A percentile compares a stretch with the other conserved stretches of the same genome.
phyloP scores from a whole-genome alignment of 2,329 filamentous ascomycete genomes.

The Myriosclerotinia curreyana region DNA sequence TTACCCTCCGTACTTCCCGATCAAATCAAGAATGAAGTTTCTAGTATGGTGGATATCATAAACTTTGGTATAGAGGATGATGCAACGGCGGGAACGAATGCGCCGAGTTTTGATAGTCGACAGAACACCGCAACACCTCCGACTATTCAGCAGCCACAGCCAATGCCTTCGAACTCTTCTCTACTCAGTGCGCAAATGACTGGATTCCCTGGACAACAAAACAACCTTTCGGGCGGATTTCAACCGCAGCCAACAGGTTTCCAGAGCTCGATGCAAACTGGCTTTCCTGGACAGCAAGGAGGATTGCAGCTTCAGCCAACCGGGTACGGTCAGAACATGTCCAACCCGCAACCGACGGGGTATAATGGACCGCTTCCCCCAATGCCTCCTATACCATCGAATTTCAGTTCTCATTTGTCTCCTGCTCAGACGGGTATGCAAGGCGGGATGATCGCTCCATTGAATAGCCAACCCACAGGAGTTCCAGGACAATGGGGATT shows the following conservation, averaged over 20 bases:
- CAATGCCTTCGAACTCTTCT: slow-evolving; percentile 69
- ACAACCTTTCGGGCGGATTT: slow-evolving; percentile 42
- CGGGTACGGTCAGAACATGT: slow-evolving; percentile 60
- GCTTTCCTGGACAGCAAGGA: slow-evolving; percentile 56
- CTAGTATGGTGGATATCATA: slow-evolving; percentile 99
- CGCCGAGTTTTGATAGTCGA: slow-evolving; percentile 65
- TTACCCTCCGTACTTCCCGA: slow-evolving; percentile 76
- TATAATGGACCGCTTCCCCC: slow-evolving; percentile 79
- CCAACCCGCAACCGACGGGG: slow-evolving; percentile 70
- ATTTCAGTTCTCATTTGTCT: slow-evolving; percentile 61
- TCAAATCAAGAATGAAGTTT: slow-evolving; percentile 90
- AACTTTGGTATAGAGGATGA: slow-evolving; percentile 89
- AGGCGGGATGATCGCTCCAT: slow-evolving; percentile 48
- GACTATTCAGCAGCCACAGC: slow-evolving; percentile 65
- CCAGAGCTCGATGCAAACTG: slow-evolving; percentile 48
- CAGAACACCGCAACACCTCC: slow-evolving; percentile 50
- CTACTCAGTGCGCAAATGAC: slow-evolving; percentile 66
- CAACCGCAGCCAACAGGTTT: slow-evolving; percentile 47
- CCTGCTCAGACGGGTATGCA: slow-evolving; percentile 62
- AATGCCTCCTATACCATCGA: slow-evolving; percentile 78
- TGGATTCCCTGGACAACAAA: slow-evolving; percentile 57
- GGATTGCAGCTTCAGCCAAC: slow-evolving; percentile 66
- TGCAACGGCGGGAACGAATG: slow-evolving; percentile 55
- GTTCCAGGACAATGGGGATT: slow-evolving; percentile 96
- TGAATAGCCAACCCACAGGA: slow-evolving; percentile 94